Conservation (phyloP, 768 basidiomycete species). For the Trametes cubensis region DNA sequence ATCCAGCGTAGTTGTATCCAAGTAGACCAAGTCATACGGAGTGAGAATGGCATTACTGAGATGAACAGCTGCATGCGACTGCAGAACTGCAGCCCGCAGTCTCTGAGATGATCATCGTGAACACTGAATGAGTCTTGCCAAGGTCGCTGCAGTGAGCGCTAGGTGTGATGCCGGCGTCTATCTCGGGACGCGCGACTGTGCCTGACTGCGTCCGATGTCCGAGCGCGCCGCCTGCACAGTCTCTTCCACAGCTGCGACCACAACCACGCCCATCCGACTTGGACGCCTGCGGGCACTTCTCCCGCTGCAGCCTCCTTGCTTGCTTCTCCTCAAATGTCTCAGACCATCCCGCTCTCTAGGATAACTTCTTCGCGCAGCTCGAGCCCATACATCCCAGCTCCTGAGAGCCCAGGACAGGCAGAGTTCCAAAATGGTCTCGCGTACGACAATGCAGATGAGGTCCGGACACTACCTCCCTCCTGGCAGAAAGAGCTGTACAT, state of each 20-base stretch:
- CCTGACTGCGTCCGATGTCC: background rate
- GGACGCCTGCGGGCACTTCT: slow-evolving; percentile 4
- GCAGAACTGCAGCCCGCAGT: too few relatives aligned
- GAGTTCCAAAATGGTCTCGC: slow-evolving; percentile 17
- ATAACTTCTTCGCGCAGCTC: slow-evolving; percentile 4
- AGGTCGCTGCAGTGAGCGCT: too few relatives aligned
- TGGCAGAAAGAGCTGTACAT: slow-evolving; percentile 71
- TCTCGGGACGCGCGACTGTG: too few relatives aligned
- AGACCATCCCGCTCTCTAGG: slow-evolving; percentile 19
- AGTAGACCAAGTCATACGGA: too few relatives aligned
- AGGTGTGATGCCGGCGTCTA: too few relatives aligned
- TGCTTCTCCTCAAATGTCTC: slow-evolving; percentile 6
- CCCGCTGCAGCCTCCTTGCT: background rate
- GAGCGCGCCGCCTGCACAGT: background rate
- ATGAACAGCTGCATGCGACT: too few relatives aligned
- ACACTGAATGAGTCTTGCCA: too few relatives aligned
- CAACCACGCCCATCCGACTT: slow-evolving; percentile 5
- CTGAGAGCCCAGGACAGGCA: slow-evolving; percentile 6
- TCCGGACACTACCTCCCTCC: slow-evolving; percentile 35
- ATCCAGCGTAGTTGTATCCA: too few relatives aligned
- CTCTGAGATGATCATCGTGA: too few relatives aligned
- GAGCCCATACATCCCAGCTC: slow-evolving; percentile 14
- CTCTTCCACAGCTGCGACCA: background rate
- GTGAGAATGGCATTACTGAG: too few relatives aligned
- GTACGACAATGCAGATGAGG: slow-evolving; percentile 25